A percentile compares a stretch with the other conserved stretches of the same genome.
These are phyloP conservation scores for Striga hermonthica DNA, from an alignment of 305 asterid species.

Conservation along the genomic window DNA sequence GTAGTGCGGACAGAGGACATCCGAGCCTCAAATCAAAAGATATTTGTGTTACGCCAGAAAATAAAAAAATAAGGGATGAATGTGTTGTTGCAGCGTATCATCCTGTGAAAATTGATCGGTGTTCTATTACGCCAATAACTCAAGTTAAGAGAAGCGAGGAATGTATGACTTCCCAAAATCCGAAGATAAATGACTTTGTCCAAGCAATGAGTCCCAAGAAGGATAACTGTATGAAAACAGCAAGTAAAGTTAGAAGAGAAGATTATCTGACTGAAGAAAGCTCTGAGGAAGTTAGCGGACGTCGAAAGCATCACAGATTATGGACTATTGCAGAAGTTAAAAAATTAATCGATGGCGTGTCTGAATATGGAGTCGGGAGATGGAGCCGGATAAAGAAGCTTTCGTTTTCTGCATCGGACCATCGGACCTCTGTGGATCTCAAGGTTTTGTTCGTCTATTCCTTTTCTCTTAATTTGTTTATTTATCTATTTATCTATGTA, in stretches of 20 bases:
- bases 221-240: constrained; percentile 15
- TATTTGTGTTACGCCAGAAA: neutral
- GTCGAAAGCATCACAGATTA: constrained; percentile 74
- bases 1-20: constrained; percentile 34
- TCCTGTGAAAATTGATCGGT: no score
- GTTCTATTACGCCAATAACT: no score
- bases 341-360: constrained; percentile 73
- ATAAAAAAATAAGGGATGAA: constrained; percentile 28
- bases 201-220: constrained; percentile 1
- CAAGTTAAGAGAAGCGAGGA: no score
- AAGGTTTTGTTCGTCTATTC: constrained; percentile 41
- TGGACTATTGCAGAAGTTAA: constrained; percentile 83
- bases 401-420: constrained; percentile 65
- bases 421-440: constrained; percentile 88
- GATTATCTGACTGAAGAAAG: constrained; percentile 33
- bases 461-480: neutral
- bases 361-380: constrained; percentile 81
- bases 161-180: no score
- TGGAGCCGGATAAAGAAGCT: constrained; percentile 85
- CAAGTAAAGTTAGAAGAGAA: constrained; percentile 28
- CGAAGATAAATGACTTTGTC: no score
- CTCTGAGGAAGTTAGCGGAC: constrained; percentile 48
- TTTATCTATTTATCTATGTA: no score
- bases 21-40: constrained; percentile 32
- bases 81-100: no score